Conservation (phyloP, 306 rosid genomes). For the Pterocarpus santalinus region DNA sequence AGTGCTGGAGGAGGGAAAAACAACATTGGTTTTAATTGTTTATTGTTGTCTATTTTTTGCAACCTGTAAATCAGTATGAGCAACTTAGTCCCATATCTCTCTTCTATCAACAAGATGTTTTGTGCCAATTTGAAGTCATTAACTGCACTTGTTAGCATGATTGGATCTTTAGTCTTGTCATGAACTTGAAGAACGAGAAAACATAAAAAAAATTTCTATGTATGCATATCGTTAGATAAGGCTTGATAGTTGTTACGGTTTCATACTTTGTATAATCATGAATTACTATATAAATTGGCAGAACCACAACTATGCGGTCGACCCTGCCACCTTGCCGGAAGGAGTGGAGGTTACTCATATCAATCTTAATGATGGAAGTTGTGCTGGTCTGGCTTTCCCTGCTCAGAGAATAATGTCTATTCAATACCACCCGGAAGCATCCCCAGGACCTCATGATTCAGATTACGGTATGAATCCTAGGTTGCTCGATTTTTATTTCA, state of each 20-base stretch:
- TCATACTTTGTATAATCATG: not conserved
- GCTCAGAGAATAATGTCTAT: constrained; percentile 83
- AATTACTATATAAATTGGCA: constrained; percentile 50
- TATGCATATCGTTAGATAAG: not conserved
- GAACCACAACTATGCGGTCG: constrained; percentile 97
- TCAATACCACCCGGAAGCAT: constrained; percentile 99
- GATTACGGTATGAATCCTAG: constrained; percentile 67
- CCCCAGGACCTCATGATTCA: constrained; percentile 99
- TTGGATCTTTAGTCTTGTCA: not conserved
- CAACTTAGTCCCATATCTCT: not conserved
- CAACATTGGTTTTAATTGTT: not conserved
- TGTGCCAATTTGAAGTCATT: not conserved
- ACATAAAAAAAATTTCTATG: not conserved
- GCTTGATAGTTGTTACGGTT: not conserved
- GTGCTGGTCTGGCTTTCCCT: constrained; percentile 91
- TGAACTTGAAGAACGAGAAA: not conserved
- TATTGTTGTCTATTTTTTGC: not conserved
- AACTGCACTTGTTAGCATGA: not conserved
- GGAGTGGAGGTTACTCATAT: constrained; percentile 93
- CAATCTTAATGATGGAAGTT: constrained; percentile 91
- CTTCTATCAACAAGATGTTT: not conserved
- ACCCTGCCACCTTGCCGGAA: constrained; percentile 82
- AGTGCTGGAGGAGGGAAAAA: not conserved
- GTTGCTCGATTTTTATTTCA: not conserved
- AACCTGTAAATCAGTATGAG: not conserved